Conservation (phyloP, 2,329 filamentous ascomycete genomes). For the Pestalotiopsis fici region DNA sequence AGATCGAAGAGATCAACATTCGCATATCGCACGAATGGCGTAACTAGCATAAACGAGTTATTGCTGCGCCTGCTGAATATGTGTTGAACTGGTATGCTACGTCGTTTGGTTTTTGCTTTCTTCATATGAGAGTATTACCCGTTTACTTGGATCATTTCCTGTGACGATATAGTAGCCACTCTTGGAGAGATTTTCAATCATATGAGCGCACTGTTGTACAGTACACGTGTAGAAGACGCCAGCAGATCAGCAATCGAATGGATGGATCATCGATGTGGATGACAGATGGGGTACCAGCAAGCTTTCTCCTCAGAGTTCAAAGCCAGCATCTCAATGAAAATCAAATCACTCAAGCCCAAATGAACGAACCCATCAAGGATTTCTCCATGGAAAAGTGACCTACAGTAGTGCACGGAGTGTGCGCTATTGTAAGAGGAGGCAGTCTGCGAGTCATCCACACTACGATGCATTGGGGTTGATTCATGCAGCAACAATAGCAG, state of each 20-base stretch:
- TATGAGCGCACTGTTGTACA: not conserved
- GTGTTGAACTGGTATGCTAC: not conserved
- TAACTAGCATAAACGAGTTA: not conserved
- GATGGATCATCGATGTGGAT: not conserved
- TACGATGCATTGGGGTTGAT: not conserved
- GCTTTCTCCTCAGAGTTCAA: not conserved
- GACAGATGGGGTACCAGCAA: not conserved
- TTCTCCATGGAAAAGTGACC: not conserved
- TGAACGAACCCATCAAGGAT: not conserved
- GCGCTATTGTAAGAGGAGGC: not conserved
- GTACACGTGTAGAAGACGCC: not conserved
- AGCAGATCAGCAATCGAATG: not conserved
- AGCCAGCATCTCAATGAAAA: not conserved
- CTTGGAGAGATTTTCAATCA: not conserved
- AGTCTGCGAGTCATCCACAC: conserved; percentile 7
- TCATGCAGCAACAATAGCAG: conserved; percentile 2
- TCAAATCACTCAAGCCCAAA: not conserved
- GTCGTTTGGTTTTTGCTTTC: not conserved
- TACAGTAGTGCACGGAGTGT: not conserved
- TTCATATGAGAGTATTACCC: not conserved
- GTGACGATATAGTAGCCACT: not conserved
- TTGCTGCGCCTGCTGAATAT: not conserved
- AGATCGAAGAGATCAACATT: not conserved
- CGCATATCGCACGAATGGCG: not conserved
- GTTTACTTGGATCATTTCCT: not conserved